Evolutionary conservation across 345 rosid species (phyloP).

Genomic region (Diplotaxis tenuifolia): DNA sequence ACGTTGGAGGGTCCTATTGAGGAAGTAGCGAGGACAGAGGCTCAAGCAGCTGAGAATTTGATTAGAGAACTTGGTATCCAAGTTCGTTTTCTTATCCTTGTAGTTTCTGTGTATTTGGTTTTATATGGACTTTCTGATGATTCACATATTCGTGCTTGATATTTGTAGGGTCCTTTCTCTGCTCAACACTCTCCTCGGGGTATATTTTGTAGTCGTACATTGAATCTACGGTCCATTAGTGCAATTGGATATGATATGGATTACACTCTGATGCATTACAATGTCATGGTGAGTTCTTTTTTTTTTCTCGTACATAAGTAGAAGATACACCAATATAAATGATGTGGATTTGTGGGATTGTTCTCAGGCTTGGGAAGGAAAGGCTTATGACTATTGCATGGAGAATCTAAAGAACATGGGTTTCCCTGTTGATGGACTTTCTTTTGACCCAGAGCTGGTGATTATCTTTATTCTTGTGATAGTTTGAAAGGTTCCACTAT

Average conservation of each 20-base stretch:
- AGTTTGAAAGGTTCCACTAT: constrained; percentile 7
- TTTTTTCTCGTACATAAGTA: neutral
- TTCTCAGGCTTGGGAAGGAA: constrained; percentile 95
- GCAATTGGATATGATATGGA: constrained; percentile 99
- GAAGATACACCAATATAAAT: neutral
- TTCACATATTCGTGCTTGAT: constrained; percentile 15
- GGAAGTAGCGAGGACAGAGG: constrained; percentile 75
- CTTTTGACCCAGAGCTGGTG: constrained; percentile 88
- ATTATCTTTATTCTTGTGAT: constrained; percentile 26
- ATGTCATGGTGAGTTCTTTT: constrained; percentile 63
- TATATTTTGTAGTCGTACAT: constrained; percentile 88
- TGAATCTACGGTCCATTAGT: constrained; percentile 92
- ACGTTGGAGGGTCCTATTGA: constrained; percentile 85
- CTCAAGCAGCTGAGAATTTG: constrained; percentile 70
- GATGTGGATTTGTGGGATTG: constrained; percentile 9
- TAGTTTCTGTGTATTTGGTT: neutral
- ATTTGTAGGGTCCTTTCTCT: constrained; percentile 69
- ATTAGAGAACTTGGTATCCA: constrained; percentile 72
- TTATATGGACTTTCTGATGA: neutral
- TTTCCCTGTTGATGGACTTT: constrained; percentile 85
- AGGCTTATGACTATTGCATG: constrained; percentile 96
- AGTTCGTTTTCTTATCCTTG: constrained; percentile 43
- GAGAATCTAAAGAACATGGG: constrained; percentile 80
- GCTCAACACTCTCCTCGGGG: constrained; percentile 85
- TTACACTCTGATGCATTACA: constrained; percentile 93